Evolutionary conservation across 306 rosid genomes (phyloP).

Genomic region (Ormosia emarginata): DNA sequence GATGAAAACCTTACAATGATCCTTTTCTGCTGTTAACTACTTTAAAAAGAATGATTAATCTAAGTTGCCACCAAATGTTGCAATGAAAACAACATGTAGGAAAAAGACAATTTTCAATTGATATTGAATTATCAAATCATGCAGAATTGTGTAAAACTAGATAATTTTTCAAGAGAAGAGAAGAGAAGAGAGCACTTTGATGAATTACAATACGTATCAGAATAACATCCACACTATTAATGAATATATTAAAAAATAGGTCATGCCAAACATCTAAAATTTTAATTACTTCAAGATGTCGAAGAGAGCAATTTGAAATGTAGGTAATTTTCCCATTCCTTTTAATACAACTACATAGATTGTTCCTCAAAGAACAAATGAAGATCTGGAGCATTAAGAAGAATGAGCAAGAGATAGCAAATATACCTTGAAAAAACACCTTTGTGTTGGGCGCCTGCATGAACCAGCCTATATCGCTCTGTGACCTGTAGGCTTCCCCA

Average conservation of each 20-base stretch:
- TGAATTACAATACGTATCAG: background rate
- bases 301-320: background rate
- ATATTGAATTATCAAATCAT: constrained; percentile 8
- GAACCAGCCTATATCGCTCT: constrained; percentile 71
- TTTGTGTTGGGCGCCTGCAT: constrained; percentile 91
- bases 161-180: background rate
- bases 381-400: background rate
- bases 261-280: background rate
- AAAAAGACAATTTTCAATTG: background rate
- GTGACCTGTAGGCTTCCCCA: constrained; percentile 93
- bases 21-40: background rate
- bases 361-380: background rate
- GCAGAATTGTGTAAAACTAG: background rate
- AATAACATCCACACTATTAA: background rate
- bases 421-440: constrained; percentile 89
- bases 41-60: constrained; percentile 2
- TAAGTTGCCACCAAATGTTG: constrained; percentile 4
- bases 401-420: constrained; percentile 8
- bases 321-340: background rate
- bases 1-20: background rate
- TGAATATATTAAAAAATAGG: background rate
- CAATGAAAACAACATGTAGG: background rate
- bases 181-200: background rate
- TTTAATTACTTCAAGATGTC: constrained; percentile 11
- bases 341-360: background rate